Evolutionary conservation across 805 yeast species (phyloP).

Genomic region (Candida pini): DNA sequence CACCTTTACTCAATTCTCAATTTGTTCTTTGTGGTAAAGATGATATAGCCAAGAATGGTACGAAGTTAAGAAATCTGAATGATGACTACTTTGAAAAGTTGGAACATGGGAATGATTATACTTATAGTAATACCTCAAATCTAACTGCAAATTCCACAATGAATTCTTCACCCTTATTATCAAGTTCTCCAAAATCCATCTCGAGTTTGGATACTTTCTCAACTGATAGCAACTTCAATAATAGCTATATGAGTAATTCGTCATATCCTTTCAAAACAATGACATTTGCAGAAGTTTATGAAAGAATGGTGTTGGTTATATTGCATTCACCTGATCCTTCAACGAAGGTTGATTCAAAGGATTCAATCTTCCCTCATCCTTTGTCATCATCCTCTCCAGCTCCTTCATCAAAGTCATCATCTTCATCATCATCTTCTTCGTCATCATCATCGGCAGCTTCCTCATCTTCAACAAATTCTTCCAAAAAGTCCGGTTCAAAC

Average conservation of each 20-base stretch:
- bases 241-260: conserved; percentile 1
- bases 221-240: conserved; percentile 12
- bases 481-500: too few relatives aligned
- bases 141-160: conserved; percentile 18
- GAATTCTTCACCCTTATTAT: conserved; percentile 18
- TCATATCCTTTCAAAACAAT: conserved; percentile 30
- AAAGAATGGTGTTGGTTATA: conserved; percentile 67
- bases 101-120: conserved; percentile 14
- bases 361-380: too few relatives aligned
- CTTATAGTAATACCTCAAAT: conserved; percentile 8
- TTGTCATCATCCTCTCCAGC: conserved; percentile 2
- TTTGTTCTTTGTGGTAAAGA: conserved; percentile 55
- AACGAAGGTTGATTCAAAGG: conserved; percentile 15
- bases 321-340: conserved; percentile 63
- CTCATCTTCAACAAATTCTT: conserved; percentile 4
- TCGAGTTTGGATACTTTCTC: conserved; percentile 22
- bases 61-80: conserved; percentile 29
- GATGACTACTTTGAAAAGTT: conserved; percentile 28
- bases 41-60: conserved; percentile 32
- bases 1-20: conserved; percentile 51
- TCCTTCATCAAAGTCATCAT: background rate
- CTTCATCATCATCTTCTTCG: background rate
- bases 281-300: conserved; percentile 65
- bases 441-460: conserved; percentile 1
- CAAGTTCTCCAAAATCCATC: conserved; percentile 23